phyloP scores from a whole-genome alignment of 75 land plant genomes.

The Adiantum capillusveneris region DNA sequence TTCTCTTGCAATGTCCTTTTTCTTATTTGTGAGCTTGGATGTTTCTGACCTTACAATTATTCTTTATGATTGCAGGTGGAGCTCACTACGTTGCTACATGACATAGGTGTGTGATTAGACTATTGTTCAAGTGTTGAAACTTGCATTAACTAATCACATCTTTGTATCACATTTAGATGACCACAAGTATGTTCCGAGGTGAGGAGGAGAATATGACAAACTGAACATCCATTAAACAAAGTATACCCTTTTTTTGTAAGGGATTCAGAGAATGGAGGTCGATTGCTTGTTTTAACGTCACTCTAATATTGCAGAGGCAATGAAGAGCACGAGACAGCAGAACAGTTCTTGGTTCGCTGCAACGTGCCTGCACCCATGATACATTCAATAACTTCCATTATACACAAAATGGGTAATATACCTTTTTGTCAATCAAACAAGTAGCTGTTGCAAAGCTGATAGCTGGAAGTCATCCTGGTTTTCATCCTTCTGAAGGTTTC shows the following conservation, averaged over 20 bases:
- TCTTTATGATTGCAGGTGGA: conserved; percentile 92
- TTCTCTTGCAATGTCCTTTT: too few relatives aligned
- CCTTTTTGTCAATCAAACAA: not conserved
- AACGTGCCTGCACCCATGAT: conserved; percentile 50
- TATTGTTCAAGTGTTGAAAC: conserved; percentile 6
- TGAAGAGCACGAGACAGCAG: conserved; percentile 38
- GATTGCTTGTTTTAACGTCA: not conserved
- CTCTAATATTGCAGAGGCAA: conserved; percentile 13
- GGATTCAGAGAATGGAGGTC: not conserved
- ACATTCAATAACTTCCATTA: conserved; percentile 46
- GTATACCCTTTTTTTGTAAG: too few relatives aligned
- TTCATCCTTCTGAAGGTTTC: conserved; percentile 46
- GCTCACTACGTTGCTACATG: conserved; percentile 90
- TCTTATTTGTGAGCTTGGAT: too few relatives aligned
- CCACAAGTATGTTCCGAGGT: conserved; percentile 59
- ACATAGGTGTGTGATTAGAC: conserved; percentile 47
- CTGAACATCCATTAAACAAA: not conserved
- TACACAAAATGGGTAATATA: conserved; percentile 67
- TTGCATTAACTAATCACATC: not conserved
- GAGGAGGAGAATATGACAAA: not conserved
- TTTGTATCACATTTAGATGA: conserved; percentile 54
- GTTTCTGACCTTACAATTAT: too few relatives aligned
- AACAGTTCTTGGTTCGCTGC: conserved; percentile 54
- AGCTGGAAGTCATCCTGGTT: not conserved
- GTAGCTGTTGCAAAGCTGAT: not conserved